Conservation (phyloP, 208 protist species). For the Phytomonas serpens region DNA sequence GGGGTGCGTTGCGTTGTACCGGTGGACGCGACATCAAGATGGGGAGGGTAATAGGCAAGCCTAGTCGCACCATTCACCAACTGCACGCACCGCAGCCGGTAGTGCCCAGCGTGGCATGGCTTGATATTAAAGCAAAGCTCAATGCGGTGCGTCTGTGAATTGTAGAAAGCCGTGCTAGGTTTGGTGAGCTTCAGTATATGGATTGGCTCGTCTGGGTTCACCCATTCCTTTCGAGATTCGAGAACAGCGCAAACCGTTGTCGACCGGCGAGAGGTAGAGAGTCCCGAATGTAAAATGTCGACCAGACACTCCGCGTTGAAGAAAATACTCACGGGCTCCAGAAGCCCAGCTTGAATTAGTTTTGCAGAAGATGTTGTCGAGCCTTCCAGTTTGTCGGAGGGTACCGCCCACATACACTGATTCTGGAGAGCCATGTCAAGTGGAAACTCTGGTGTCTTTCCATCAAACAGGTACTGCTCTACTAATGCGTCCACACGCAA, state of each 20-base stretch:
- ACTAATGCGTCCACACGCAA: slow-evolving; percentile 22
- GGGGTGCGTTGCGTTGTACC: neutral
- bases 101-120: slow-evolving; percentile 57
- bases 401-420: neutral
- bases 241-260: slow-evolving; percentile 18
- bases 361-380: neutral
- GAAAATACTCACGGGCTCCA: neutral
- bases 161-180: slow-evolving; percentile 18
- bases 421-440: slow-evolving; percentile 4
- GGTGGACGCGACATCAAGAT: neutral
- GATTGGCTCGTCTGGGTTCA: slow-evolving; percentile 33
- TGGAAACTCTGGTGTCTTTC: slow-evolving; percentile 19
- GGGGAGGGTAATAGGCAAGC: slow-evolving; percentile 25
- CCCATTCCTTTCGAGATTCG: slow-evolving; percentile 69
- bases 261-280: neutral
- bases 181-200: slow-evolving; percentile 43
- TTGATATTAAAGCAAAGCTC: slow-evolving; percentile 28
- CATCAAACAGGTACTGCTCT: slow-evolving; percentile 11
- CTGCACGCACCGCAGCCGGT: slow-evolving; percentile 40
- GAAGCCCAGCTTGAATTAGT: neutral
- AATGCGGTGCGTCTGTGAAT: slow-evolving; percentile 22
- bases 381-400: neutral
- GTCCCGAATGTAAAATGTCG: neutral
- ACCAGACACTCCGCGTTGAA: neutral
- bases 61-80: slow-evolving; percentile 33